Base-by-base conservation (phyloP, 768 basidiomycete species). In the Pisolithus albus region DNA sequence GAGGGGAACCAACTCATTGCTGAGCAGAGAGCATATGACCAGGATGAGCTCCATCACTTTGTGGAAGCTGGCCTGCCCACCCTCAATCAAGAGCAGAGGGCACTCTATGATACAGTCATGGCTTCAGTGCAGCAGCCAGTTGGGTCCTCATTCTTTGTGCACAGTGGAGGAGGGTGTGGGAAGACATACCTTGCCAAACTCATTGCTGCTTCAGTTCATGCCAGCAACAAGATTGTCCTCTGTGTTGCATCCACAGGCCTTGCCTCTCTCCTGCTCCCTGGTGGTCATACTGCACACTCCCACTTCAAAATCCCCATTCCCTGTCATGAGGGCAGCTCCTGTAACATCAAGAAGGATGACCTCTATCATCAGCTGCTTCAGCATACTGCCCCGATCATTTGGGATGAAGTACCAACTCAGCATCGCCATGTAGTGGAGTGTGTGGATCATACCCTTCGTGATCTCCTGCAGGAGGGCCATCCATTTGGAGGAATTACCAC, bases 211-310 rank as follows among this genome's bases (percentile, higher is more conserved):
- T 38, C 56, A 11, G 19, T 76, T 1, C 54, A 63, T 11, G 53
- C 54, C 7, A 41, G 61, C 11, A 63, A 64, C 0, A 23, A 56
- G 23, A 67, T 78, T 59, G 65, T 73, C 1, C 63, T 80, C 3
- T 77, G 72, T 71, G 73, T 75, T 13, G 73, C 76, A 11, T 80
- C 78, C 1, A 77, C 76, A 36, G 76, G 77, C 0, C 73, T 80
- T 49, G 73, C 78, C 7, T 63, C 77, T 1, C 59, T 78, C 10
- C 62, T 80, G 1, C 59, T 78, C 1, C 53, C 46, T 11, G 71
- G 73, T 36, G 78, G 77, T 0, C 61, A 69, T 1, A 80, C 77
- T 26, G 65, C 74, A 1, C 74, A 80, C 52, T 77, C 74, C 0
- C 56, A 54, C 9, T 79, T 79, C 64, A 72, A 75, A 47, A 75